Evolutionary conservation across 2,329 filamentous ascomycete species (phyloP), one percentile per base, ranked within the genome.

Genomic region (Stromatinia cepivora): DNA sequence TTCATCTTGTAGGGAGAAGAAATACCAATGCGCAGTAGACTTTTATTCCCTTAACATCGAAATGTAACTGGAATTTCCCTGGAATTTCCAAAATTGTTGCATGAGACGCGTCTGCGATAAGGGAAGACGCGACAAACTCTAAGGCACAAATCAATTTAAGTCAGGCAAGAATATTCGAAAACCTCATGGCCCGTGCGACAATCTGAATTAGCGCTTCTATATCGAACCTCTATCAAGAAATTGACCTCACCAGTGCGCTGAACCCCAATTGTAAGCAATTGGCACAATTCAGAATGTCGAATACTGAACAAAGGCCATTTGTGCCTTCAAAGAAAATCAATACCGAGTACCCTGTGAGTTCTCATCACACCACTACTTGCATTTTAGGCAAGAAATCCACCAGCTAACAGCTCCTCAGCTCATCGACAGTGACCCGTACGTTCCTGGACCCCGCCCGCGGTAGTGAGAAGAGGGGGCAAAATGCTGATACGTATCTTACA

Each of bases 401-500:
- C 58, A 71, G 71, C 78, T 81, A 76, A 79, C 73, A n/a, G 77
- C 69, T 56, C 78, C 78, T 75, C 83, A 99, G 95, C 91, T 98
- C 84, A 98, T 99, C 82, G 95, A 99, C 85, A 96, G 92, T 84
- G 95, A 99, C 82, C 95, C 95, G 94, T 97, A 94, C 80, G 90
- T 72, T 69, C 70, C 75, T 70, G 52, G 4, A 63, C 59, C 45
- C 31, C 45, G 59, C 45, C 45, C 3, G 31, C 25, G 22, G 22
- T 31, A 62, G 13, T 15, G 58, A 39, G 13, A 53, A 31, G n/a
- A 46, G 25, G 53, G 54, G 56, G 58, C 28, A 48, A 28, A 10
- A 53, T 50, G 39, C 53, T 31, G 48, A 57, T 70, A 84, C 76
- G 77, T 75, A 75, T 75, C 36, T 31, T 71, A 69, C 76, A 97